A percentile compares a stretch with the other conserved stretches of the same genome.
phyloP scores from a whole-genome alignment of 2,329 filamentous ascomycete genomes.

The Tothia fuscella region DNA sequence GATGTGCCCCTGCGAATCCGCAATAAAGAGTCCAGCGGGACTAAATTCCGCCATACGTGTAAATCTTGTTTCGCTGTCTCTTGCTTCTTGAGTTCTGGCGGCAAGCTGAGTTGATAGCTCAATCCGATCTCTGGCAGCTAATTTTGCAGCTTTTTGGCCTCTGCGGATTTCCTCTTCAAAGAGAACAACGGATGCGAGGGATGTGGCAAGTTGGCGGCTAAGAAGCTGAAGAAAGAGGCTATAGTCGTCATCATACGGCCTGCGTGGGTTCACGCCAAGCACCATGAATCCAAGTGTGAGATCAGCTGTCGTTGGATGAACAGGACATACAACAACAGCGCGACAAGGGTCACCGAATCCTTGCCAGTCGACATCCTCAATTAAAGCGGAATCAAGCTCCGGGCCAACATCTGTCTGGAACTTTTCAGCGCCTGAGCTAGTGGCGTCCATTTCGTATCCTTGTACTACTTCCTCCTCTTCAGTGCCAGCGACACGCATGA shows the following conservation, averaged over 20 bases:
- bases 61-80: constrained; percentile 61
- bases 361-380: constrained; percentile 56
- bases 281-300: constrained; percentile 66
- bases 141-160: constrained; percentile 58
- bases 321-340: constrained; percentile 64
- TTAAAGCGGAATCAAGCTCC: constrained; percentile 51
- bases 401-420: background rate
- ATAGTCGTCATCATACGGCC: constrained; percentile 73
- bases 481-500: constrained; percentile 44
- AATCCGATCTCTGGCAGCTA: constrained; percentile 65
- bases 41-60: constrained; percentile 76
- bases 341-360: constrained; percentile 60
- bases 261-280: constrained; percentile 64
- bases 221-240: constrained; percentile 64
- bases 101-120: constrained; percentile 66
- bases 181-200: constrained; percentile 67
- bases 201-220: constrained; percentile 64
- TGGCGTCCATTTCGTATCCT: background rate
- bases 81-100: constrained; percentile 44
- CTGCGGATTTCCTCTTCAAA: constrained; percentile 74
- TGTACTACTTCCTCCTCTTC: constrained; percentile 5
- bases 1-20: constrained; percentile 57
- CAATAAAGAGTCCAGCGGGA: constrained; percentile 76
- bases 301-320: constrained; percentile 65
- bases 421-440: background rate